Evolutionary conservation across 768 basidiomycete genomes (phyloP).

Genomic region (Tricholoma matsutake): DNA sequence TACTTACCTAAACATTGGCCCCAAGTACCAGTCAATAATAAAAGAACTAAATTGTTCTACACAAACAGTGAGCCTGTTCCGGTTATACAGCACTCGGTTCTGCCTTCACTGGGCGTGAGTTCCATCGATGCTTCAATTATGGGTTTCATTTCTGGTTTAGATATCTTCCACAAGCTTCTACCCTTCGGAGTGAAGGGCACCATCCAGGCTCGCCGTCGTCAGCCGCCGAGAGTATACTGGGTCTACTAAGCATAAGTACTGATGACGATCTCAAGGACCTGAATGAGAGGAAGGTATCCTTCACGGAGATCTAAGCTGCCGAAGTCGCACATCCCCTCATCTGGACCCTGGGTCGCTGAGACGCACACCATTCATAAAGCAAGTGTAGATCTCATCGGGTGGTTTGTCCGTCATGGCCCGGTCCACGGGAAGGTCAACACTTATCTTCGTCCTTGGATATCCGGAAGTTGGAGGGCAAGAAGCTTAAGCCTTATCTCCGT

Average conservation of each 20-base stretch:
- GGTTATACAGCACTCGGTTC: slow-evolving; percentile 37
- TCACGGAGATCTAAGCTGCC: slow-evolving; percentile 23
- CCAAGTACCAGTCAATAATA: neutral
- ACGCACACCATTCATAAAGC: slow-evolving; percentile 22
- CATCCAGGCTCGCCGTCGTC: slow-evolving; percentile 24
- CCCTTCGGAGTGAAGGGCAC: slow-evolving; percentile 18
- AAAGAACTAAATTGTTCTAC: slow-evolving; percentile 26
- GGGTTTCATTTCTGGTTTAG: neutral
- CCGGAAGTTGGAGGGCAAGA: slow-evolving; percentile 15
- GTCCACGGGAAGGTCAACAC: slow-evolving; percentile 32
- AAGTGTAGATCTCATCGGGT: slow-evolving; percentile 24
- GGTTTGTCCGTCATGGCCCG: slow-evolving; percentile 37
- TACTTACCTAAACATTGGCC: neutral
- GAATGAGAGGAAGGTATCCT: slow-evolving; percentile 17
- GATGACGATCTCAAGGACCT: slow-evolving; percentile 30
- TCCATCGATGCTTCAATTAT: neutral
- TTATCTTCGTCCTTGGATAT: slow-evolving; percentile 26
- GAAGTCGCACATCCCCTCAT: slow-evolving; percentile 27
- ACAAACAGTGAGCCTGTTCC: slow-evolving; percentile 32
- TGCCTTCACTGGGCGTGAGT: slow-evolving; percentile 32
- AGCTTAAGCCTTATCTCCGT: slow-evolving; percentile 28
- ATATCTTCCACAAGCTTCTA: slow-evolving; percentile 18
- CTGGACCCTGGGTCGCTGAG: slow-evolving; percentile 25
- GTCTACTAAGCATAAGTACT: slow-evolving; percentile 27
- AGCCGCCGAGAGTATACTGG: slow-evolving; percentile 34